Conservation (phyloP, 352 stramenopile species). For the Globisporangium okanoganense region DNA sequence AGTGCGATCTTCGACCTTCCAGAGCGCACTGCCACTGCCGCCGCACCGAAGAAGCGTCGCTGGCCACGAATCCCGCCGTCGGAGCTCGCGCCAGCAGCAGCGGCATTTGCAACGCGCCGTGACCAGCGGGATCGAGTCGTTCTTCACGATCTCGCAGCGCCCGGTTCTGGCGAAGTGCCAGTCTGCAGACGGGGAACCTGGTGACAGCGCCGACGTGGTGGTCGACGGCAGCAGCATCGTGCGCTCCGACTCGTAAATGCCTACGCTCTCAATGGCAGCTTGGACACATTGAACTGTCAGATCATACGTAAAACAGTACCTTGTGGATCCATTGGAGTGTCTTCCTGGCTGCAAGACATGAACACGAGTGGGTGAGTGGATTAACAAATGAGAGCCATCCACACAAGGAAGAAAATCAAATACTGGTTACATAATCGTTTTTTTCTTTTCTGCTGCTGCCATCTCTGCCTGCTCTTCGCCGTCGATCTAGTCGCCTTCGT, state of each 20-base stretch:
- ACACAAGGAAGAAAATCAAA: slow-evolving; percentile 5
- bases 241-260: not conserved
- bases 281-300: too few relatives aligned
- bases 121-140: not conserved
- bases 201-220: too few relatives aligned
- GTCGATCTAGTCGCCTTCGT: not conserved
- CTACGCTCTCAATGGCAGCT: too few relatives aligned
- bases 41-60: not conserved
- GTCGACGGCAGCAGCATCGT: not conserved
- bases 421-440: slow-evolving; percentile 16
- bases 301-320: not conserved
- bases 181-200: not conserved
- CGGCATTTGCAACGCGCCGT: not conserved
- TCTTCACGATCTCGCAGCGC: slow-evolving; percentile 2
- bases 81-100: not conserved
- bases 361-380: not conserved
- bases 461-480: not conserved
- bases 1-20: not conserved
- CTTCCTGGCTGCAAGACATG: not conserved
- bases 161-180: not conserved
- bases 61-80: not conserved
- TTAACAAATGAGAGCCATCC: not conserved
- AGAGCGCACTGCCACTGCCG: not conserved
- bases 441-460: slow-evolving; percentile 2
- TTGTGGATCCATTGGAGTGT: not conserved